Evolutionary conservation across 2,329 filamentous ascomycete species (phyloP), one percentile per base, ranked within the genome.

Genomic region (Xylaria sp.): DNA sequence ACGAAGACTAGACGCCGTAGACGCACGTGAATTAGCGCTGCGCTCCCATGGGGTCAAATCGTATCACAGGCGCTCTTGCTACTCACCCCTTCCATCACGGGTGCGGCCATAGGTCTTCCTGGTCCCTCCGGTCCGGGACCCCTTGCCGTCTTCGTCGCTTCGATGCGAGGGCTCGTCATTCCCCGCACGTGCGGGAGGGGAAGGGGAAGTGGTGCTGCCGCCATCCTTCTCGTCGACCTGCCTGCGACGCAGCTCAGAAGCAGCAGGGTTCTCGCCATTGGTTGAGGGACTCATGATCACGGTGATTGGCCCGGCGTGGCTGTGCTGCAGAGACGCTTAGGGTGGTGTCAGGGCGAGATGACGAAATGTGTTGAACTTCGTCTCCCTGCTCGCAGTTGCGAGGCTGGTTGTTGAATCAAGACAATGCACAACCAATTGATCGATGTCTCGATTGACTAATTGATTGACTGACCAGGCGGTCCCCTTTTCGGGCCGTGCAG

Each of bases 101-200:
- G 95, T 97, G 71, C 94, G 90, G 63, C 95, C 95, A 84, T 92
- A 97, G 0, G 94, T 97, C 84, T 93, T 95, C 78, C 89, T 89
- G 15, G 74, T 63, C 73, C 65, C 61, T 10, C 15, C 11, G 13
- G 31, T 70, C 22, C 66, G 42, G 31, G 71, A 61, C 47, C 69
- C 67, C 56, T 65, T 61, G 45, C 62, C 58, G 31, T 69, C 69
- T 53, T 61, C 33, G 54, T 57, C 51, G 13, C 33, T 27, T 50
- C 7, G 47, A 45, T 44, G 57, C 22, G 36, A 55, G 25, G 51
- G 29, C 29, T 62, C 20, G 10, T 60, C 7, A 15, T 33, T 57
- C 68, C 61, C 68, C 55, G 60, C 70, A 64, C 67, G 66, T 15
- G 63, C 65, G 64, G 68, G 65, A 63, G 70, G 60, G 22, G 55